phyloP scores from a whole-genome alignment of 805 yeast genomes.

The Clavispora asparagi region DNA sequence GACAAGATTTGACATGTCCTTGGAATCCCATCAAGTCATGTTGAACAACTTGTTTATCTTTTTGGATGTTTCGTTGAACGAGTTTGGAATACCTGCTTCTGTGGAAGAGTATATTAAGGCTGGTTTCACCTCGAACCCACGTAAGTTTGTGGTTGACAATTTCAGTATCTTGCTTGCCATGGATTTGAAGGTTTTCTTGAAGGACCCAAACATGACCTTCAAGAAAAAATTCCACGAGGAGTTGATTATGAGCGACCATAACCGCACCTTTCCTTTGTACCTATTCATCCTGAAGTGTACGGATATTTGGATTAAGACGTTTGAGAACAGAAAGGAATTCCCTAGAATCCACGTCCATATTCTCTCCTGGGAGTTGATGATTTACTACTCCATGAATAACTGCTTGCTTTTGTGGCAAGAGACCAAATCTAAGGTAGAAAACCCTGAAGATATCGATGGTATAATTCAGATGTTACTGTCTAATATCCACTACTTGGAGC shows the following conservation, averaged over 20 bases:
- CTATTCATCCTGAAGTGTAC: conserved; percentile 32
- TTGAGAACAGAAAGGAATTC: conserved; percentile 24
- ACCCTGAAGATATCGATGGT: conserved; percentile 46
- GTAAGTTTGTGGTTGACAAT: conserved; percentile 36
- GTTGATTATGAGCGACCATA: conserved; percentile 51
- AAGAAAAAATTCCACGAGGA: conserved; percentile 62
- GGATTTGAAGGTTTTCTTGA: conserved; percentile 51
- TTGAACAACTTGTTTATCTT: conserved; percentile 34
- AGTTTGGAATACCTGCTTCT: conserved; percentile 38
- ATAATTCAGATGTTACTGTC: conserved; percentile 41
- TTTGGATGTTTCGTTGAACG: conserved; percentile 37
- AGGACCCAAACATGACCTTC: conserved; percentile 54
- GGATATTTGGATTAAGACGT: conserved; percentile 31
- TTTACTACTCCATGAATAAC: conserved; percentile 51
- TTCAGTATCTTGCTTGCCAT: conserved; percentile 48
- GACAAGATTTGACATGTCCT: conserved; percentile 33
- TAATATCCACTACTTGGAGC: conserved; percentile 26
- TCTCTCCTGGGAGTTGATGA: conserved; percentile 50
- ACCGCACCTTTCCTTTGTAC: conserved; percentile 47
- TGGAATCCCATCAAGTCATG: conserved; percentile 36
- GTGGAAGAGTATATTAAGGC: conserved; percentile 41
- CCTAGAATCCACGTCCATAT: conserved; percentile 37
- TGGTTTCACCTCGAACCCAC: conserved; percentile 43
- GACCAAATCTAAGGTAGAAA: conserved; percentile 45
- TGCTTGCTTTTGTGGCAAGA: conserved; percentile 62